phyloP scores from a whole-genome alignment of 176 grass and related monocot species.

The Rhipidocladum racemiflorum region DNA sequence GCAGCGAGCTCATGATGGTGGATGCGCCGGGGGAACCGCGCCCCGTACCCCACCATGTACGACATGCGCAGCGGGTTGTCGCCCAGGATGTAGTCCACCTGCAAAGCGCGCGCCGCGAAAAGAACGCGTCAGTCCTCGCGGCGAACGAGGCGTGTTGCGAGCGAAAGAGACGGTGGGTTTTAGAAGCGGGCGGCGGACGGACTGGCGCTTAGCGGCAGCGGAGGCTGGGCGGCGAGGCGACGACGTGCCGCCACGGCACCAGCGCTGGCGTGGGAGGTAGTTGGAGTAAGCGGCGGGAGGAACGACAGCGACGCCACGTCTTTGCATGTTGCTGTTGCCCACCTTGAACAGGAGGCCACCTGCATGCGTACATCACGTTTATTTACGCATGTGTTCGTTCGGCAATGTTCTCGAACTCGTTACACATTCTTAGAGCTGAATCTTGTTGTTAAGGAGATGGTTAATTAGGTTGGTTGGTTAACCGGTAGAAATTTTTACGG shows the following conservation, averaged over 20 bases:
- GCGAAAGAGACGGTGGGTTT: not conserved
- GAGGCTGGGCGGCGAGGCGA: constrained; percentile 63
- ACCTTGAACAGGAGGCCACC: constrained; percentile 60
- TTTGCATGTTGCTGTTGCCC: constrained; percentile 77
- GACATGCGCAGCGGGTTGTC: constrained; percentile 92
- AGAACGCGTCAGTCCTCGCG: not conserved
- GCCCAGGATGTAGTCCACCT: constrained; percentile 93
- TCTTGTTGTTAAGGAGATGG: too few species aligned
- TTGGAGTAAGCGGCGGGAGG: constrained; percentile 69
- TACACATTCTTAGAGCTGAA: too few species aligned
- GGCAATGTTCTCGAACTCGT: too few species aligned
- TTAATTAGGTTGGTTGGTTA: not conserved
- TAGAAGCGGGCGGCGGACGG: not conserved
- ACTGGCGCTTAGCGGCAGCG: constrained; percentile 72
- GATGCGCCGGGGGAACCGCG: constrained; percentile 63
- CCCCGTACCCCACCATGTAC: constrained; percentile 92
- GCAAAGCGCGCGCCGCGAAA: not conserved
- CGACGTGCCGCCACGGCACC: constrained; percentile 49
- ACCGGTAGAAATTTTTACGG: not conserved
- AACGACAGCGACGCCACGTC: constrained; percentile 78
- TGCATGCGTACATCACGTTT: too few species aligned
- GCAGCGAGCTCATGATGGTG: constrained; percentile 90
- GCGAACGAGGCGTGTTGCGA: not conserved
- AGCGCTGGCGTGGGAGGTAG: constrained; percentile 58
- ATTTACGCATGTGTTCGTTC: too few species aligned